These are phyloP conservation scores for Globisporangium iwayamae DNA, from an alignment of 352 stramenopile genomes.

Conservation along the genomic window DNA sequence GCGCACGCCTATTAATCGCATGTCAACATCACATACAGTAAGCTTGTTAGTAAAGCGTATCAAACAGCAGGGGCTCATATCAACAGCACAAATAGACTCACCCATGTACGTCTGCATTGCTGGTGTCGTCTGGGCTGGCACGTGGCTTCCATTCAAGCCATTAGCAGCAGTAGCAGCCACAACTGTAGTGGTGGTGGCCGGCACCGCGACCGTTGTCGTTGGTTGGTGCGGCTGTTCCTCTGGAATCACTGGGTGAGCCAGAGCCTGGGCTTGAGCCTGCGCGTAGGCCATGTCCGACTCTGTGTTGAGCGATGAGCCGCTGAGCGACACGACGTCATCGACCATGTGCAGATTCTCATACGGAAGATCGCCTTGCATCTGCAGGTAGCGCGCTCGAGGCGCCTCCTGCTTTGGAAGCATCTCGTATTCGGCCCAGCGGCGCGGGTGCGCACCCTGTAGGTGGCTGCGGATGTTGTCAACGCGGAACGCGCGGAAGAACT, in stretches of 20 bases:
- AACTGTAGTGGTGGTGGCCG: neutral
- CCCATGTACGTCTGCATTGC: slow-evolving; percentile 22
- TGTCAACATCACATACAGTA: neutral
- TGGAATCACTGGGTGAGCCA: slow-evolving; percentile 30
- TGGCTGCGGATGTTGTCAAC: slow-evolving; percentile 88
- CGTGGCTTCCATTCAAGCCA: neutral
- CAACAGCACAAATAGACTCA: slow-evolving; percentile 15
- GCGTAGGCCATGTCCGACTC: slow-evolving; percentile 63
- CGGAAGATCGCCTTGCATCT: slow-evolving; percentile 60
- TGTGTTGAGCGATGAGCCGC: slow-evolving; percentile 36
- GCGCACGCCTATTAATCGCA: slow-evolving; percentile 21
- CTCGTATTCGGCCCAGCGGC: slow-evolving; percentile 76
- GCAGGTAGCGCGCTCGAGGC: slow-evolving; percentile 50
- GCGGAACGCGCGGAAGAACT: slow-evolving; percentile 84
- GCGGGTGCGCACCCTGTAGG: slow-evolving; percentile 67
- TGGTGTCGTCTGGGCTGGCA: neutral
- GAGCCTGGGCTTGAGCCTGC: slow-evolving; percentile 39
- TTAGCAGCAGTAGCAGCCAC: neutral
- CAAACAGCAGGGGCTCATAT: too few relatives aligned
- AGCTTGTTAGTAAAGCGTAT: neutral
- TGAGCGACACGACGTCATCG: slow-evolving; percentile 65
- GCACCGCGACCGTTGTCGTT: neutral
- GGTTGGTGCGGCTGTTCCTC: slow-evolving; percentile 6
- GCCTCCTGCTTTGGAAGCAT: slow-evolving; percentile 74
- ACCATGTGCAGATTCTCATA: slow-evolving; percentile 68